Percentiles rank a stretch among this genome's conserved stretches.
phyloP scores from a whole-genome alignment of 2,329 filamentous ascomycete genomes.

The Echinosphaeria canescens region DNA sequence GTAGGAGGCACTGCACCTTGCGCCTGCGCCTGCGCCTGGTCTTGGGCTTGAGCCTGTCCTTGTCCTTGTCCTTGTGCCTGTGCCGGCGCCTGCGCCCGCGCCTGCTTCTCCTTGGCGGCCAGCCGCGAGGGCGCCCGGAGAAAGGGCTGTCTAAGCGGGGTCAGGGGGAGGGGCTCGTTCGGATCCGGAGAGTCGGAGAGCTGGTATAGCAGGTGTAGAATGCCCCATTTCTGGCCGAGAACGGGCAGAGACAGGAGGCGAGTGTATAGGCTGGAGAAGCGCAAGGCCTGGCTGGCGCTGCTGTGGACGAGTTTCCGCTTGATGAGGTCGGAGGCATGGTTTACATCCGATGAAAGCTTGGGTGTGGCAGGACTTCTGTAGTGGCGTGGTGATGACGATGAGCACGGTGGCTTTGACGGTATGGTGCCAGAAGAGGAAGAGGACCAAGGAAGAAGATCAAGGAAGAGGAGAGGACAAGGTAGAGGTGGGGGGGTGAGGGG shows the following conservation, averaged over 20 bases:
- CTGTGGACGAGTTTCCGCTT: constrained; percentile 68
- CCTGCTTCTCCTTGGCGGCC: constrained; percentile 1
- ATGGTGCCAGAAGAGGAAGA: too few species aligned
- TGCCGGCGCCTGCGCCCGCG: constrained; percentile 5
- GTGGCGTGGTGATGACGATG: constrained; percentile 1
- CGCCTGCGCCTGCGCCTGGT: too few species aligned
- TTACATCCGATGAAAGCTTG: constrained; percentile 47
- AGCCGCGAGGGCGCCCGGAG: constrained; percentile 4
- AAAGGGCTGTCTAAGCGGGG: constrained; percentile 16
- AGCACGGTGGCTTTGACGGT: too few species aligned
- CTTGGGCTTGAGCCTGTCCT: constrained; percentile 14
- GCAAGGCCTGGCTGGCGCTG: constrained; percentile 56
- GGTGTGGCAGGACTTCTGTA: constrained; percentile 22
- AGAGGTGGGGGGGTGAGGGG: too few species aligned
- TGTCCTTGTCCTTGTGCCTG: constrained; percentile 13
- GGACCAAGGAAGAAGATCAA: too few species aligned
- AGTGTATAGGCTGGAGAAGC: constrained; percentile 81
- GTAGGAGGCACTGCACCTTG: too few species aligned
- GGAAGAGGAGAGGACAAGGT: too few species aligned
- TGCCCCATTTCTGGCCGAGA: constrained; percentile 89
- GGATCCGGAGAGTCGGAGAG: constrained; percentile 48
- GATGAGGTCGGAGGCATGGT: constrained; percentile 84
- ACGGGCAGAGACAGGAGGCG: constrained; percentile 79
- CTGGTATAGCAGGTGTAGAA: constrained; percentile 75
- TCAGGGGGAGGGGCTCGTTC: constrained; percentile 24